Conservation (phyloP, 2,329 filamentous ascomycete species). For the Fusarium pseudocircinatum region DNA sequence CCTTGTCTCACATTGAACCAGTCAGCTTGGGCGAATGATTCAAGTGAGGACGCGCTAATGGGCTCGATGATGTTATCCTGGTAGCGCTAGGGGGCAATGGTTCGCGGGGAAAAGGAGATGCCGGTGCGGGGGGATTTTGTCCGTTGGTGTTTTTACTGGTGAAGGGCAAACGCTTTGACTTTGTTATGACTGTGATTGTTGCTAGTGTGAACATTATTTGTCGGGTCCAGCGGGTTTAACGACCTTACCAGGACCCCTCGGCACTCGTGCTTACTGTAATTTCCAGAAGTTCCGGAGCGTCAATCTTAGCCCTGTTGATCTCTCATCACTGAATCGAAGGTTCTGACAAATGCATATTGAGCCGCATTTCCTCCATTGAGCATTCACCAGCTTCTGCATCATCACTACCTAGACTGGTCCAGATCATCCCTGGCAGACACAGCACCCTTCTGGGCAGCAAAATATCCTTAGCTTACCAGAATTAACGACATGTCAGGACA, state of each 20-base stretch:
- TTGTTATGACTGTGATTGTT: background rate
- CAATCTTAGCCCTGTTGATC: background rate
- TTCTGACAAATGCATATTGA: background rate
- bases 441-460: too few relatives aligned
- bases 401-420: background rate
- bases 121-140: background rate
- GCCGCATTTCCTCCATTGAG: background rate
- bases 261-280: background rate
- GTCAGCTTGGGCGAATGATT: background rate
- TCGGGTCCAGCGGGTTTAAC: background rate
- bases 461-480: background rate
- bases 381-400: background rate
- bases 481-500: background rate
- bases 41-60: background rate
- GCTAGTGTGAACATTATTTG: background rate
- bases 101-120: background rate
- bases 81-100: background rate
- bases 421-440: background rate
- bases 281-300: background rate
- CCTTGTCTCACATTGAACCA: slow-evolving; percentile 12
- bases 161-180: background rate
- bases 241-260: background rate
- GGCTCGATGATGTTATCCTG: background rate
- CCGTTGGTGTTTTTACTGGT: background rate
- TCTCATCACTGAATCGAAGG: background rate